Evolutionary conservation across 2,329 filamentous ascomycete genomes (phyloP), one percentile per base, ranked within the genome.

Genomic region (Colletotrichum paranaense): DNA sequence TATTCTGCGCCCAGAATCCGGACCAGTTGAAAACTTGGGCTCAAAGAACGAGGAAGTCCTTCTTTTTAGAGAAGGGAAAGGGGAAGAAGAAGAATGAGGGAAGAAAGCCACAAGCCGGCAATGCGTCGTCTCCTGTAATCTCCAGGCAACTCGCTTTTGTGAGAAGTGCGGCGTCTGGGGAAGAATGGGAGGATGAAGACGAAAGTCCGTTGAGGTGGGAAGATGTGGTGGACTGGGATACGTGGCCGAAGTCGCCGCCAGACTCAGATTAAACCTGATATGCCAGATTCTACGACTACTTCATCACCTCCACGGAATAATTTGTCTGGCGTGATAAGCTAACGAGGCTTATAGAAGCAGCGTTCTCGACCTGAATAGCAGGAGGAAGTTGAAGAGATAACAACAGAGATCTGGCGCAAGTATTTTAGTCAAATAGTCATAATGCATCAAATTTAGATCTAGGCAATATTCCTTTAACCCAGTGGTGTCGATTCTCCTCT

Each of bases 401-500:
- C 32, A 32, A 1, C 9, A 32, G 9, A 32, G 9, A 32, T 32
- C 3, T 32, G 5, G 12, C 11, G 5, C 12, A 38, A 16, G 12
- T 16, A 38, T 14, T 4, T 53, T 24, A 6, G 60, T 63, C 60
- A 4, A 24, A 32, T 8, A 35, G 28, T 26, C 62, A 22, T 56
- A 30, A 56, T 38, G 26, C 32, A 22, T 56, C 24, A 19, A 63
- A 11, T 26, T n/a, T 7, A 22, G 26, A 16, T 28, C 16, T 28
- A 28, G 26, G 1, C 8, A 2, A 7, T n/a, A 3, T 4, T 8
- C 12, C 4, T 53, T 53, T 52, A 72, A 8, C 79, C 81, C 57
- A 79, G 62, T 5, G 82, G 83, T 26, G 82, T 83, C 72, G 80
- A 32, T 2, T 74, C 76, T 9, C 78, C 79, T 53, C 80, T 78